phyloP scores from a whole-genome alignment of 805 yeast genomes.

The Scheffersomyces coipomensis region DNA sequence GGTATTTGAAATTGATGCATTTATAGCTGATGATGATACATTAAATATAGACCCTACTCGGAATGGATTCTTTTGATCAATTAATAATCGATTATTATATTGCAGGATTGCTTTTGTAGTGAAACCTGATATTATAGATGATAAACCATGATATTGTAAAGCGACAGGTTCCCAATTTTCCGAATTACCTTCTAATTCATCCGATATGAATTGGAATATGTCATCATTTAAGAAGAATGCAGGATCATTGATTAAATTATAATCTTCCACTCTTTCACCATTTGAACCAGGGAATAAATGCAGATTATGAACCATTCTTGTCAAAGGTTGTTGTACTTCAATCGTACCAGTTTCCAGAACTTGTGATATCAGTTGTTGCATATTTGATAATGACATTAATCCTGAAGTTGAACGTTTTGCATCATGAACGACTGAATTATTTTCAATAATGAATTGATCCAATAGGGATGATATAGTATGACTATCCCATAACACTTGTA shows the following conservation, averaged over 20 bases:
- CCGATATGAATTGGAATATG: constrained; percentile 14
- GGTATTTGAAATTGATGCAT: constrained; percentile 7
- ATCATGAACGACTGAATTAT: constrained; percentile 2
- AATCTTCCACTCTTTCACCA: neutral
- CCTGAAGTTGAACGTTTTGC: constrained; percentile 1
- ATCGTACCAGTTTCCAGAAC: neutral
- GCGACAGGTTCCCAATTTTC: constrained; percentile 16
- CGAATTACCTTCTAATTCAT: constrained; percentile 10
- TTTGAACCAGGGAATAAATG: neutral
- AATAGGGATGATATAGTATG: constrained; percentile 4
- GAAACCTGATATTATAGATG: constrained; percentile 19
- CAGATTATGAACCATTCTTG: neutral
- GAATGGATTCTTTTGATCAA: constrained; percentile 15
- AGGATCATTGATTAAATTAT: constrained; percentile 11
- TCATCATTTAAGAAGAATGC: constrained; percentile 14
- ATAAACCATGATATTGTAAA: constrained; percentile 18
- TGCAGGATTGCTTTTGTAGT: constrained; percentile 14
- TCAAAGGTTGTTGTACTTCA: neutral
- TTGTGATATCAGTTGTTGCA: neutral
- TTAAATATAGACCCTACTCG: constrained; percentile 24
- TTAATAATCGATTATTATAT: constrained; percentile 10
- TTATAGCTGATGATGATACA: constrained; percentile 13
- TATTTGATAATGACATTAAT: neutral
- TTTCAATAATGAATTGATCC: constrained; percentile 9
- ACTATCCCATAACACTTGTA: neutral